Evolutionary conservation across 345 rosid species (phyloP), one percentile per base, ranked within the genome.

Genomic region (Erodium maritimum): DNA sequence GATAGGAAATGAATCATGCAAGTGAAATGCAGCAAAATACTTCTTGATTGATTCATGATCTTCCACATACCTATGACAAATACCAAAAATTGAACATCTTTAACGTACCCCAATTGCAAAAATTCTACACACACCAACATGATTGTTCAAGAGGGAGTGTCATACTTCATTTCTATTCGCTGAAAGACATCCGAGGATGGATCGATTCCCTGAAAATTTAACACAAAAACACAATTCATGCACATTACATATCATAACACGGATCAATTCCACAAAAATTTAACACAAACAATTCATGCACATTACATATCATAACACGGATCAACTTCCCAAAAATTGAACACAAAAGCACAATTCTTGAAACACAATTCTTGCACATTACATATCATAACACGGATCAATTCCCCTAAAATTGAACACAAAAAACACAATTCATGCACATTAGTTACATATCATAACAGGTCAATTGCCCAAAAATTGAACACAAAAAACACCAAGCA

Each of bases 1-100:
- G 48, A 53, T 56, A 0, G 96, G 98, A 60, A 69, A 62, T 25
- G 69, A 48, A 48, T 69, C 63, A 46, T 74, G 77, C 58, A 88
- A 76, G 83, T 86, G 95, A 80, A 91, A 91, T 50, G 95, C 95
- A 62, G 96, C 85, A 52, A 91, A 82, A 75, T 81, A 88, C 57
- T 81, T 86, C 66, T 76, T 82, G 57, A 88, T 70, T 21, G 80
- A 90, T 65, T 84, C 95, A 24, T 82, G 90, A 69, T 80, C 86
- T 50, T 88, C 86, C 25, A 88, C 76, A 65, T 86, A 91, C 73
- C 95, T 88, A 66, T 55, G 59, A 46, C n/a, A 51, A 50, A 48
- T n/a, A 18, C 23, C 10, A 23, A 60, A 63, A 23, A 16, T 14
- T 10, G 23, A 55, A 17, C 33, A 8, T 5, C 17, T 22, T 55